Percentiles rank a stretch among this genome's conserved stretches.
These are phyloP conservation scores for Thamnidium elegans DNA, from an alignment of 192 early-diverging fungal species.

Conservation along the genomic window DNA sequence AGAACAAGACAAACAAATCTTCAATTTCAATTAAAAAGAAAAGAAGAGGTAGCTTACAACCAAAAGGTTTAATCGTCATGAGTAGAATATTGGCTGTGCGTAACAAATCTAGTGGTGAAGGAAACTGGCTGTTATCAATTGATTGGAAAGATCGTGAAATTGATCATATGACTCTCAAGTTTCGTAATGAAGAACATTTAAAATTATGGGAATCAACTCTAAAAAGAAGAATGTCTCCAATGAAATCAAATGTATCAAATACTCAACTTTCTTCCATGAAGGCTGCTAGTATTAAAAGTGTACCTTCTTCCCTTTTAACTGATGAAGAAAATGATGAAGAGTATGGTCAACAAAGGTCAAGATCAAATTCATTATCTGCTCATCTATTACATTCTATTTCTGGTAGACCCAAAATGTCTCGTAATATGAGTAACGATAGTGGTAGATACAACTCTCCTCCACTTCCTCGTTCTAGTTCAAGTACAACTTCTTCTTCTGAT, in stretches of 20 bases:
- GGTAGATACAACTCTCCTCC: conserved; percentile 15
- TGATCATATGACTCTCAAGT: conserved; percentile 86
- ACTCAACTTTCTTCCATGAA: conserved; percentile 34
- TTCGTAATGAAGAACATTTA: conserved; percentile 90
- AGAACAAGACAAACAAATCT: conserved; percentile 39
- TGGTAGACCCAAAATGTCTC: background rate
- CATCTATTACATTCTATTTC: conserved; percentile 1
- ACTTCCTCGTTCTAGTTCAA: conserved; percentile 16
- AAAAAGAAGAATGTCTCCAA: conserved; percentile 50
- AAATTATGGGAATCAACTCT: conserved; percentile 83
- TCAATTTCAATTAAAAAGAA: conserved; percentile 55
- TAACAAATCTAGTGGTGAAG: conserved; percentile 15
- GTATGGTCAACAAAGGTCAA: conserved; percentile 24
- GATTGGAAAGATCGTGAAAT: conserved; percentile 84
- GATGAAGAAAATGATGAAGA: conserved; percentile 31
- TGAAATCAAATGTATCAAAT: conserved; percentile 40
- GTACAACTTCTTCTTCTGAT: conserved; percentile 6
- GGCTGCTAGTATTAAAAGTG: conserved; percentile 18
- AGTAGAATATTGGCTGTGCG: conserved; percentile 61
- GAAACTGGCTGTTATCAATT: conserved; percentile 60
- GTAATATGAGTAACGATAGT: conserved; percentile 1
- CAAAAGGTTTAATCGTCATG: conserved; percentile 88
- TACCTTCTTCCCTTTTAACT: conserved; percentile 17
- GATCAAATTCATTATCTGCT: conserved; percentile 19
- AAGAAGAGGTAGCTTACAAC: conserved; percentile 58